Evolutionary conservation across 2,329 filamentous ascomycete genomes (phyloP).

Genomic region (Aschersonia sp.): DNA sequence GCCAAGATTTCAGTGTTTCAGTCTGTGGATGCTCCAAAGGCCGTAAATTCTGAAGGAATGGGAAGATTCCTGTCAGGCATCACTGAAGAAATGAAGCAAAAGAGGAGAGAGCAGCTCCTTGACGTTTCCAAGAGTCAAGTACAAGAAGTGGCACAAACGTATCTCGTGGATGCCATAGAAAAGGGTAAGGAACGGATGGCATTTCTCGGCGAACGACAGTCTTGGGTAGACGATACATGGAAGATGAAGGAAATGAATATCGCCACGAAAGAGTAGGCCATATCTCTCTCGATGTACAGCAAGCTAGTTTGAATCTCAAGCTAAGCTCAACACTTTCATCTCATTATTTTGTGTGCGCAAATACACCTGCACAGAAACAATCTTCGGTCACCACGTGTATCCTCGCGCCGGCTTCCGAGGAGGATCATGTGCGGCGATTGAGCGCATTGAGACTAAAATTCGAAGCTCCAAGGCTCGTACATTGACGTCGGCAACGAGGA

Average conservation of each 20-base stretch:
- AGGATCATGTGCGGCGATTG: too few species aligned
- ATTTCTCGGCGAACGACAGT: conserved; percentile 71
- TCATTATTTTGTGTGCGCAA: too few species aligned
- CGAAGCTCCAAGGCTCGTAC: too few species aligned
- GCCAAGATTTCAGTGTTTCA: conserved; percentile 95
- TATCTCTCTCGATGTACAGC: not conserved
- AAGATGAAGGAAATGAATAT: conserved; percentile 61
- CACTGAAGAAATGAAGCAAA: conserved; percentile 79
- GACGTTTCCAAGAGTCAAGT: conserved; percentile 77
- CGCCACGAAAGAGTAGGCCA: not conserved
- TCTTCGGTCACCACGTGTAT: too few species aligned
- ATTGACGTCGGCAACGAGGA: too few species aligned
- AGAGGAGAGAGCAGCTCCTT: conserved; percentile 65
- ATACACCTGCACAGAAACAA: too few species aligned
- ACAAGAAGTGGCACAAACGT: conserved; percentile 64
- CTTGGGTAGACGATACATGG: conserved; percentile 66
- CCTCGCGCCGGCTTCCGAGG: too few species aligned
- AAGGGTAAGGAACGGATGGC: conserved; percentile 47
- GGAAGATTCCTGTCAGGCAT: conserved; percentile 71
- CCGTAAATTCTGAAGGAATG: conserved; percentile 81
- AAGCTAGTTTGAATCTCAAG: not conserved
- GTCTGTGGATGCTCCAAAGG: conserved; percentile 71
- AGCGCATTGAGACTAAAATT: too few species aligned
- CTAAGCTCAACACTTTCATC: too few species aligned
- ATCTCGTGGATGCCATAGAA: conserved; percentile 54